Base-by-base conservation (phyloP, 371 early-diverging fungal species). In the Apophysomyces elegans region DNA sequence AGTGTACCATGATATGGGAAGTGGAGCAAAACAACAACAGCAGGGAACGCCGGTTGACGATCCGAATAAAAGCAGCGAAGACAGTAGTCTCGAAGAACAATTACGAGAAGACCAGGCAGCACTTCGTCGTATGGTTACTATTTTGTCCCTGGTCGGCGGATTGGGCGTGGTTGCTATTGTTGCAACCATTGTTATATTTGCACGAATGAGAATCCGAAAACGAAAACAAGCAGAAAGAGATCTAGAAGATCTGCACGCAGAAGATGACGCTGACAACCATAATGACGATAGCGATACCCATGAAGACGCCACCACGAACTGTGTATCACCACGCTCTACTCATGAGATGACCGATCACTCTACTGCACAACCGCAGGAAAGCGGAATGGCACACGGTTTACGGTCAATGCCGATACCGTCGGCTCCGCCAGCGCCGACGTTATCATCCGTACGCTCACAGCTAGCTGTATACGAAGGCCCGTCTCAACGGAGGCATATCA, bases 81-180 rank as follows among this genome's bases (percentile, higher is more conserved):
- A 66, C 37, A 58, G n/a, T 7, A 61, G 57, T n/a, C 39, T 70
- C 26, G 70, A 54, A 56, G 62, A 66, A n/a, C 70, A 70, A 38
- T 57, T 70, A 36, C 59, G 66, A 38, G 70, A 70, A 18, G 70
- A 70, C 35, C 70, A 70, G 37, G 66, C 58, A 37, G 70, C 70
- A 8, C 54, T 70, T 14, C 54, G 63, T 32, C 62, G 70, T 12
- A 70, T 65, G 61, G 57, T 60, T 4, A 44, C 60, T n/a, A 70
- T 66, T 54, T 38, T 70, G 13, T 61, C 63, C 2, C 56, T 70
- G 8, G 70, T 70, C 6, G 66, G 70, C 3, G 70, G 70, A 1
- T 36, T 66, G 13, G 63, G 63, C 13, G 63, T 58, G 13, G 58
- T 70, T 38, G 70, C 66, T 26, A 59, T 65, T 9, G 62, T 70